Evolutionary conservation across 768 basidiomycete species (phyloP), one percentile per base, ranked within the genome.

Genomic region (Rubroboletus satanas): DNA sequence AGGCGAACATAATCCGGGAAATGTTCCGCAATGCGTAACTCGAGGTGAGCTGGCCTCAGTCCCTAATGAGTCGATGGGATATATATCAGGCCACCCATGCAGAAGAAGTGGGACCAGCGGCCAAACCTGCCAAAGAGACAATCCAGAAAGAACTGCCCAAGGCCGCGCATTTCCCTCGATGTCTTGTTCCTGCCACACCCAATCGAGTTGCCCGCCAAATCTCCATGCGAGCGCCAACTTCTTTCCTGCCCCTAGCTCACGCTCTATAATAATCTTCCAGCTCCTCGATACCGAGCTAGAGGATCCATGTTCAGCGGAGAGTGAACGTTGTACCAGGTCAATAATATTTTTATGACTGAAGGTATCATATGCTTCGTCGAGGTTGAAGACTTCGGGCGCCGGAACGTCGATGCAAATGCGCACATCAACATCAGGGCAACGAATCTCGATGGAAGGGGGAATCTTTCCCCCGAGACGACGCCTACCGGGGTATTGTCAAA

Each of bases 201-300:
- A 98, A 64, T 98, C 94, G 45, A 98, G 67, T 56, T 82, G 80
- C 3, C 84, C 83, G 21, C 78, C 83, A 29, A 78, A 66, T 37
- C 88, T 79, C 95, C 95, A 98, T 41, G 84, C 89, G 37, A 97
- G 75, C 65, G 85, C 80, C 36, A 95, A 71, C 8, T 72, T 71
- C 49, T 79, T 80, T 21, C 90, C 90, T 44, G 77, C 70, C 45
- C 62, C 70, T 4, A 84, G 60, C 35, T 82, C 76, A 26, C 74
- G 73, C 58, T 83, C 79, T 29, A 90, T 73, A 21, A 91, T 62
- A 39, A 74, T 71, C 38, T 84, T 77, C 79, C 88, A 90, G 54
- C 87, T 84, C 15, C 77, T 74, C 31, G 54, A 57, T 32, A 37
- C 48, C 10, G 56, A 46, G 23, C 55, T 35, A 8, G 60, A 56